Evolutionary conservation across 257 asterid genomes (phyloP), one percentile per base, ranked within the genome.

Genomic region (Ocimum tenuiflorum): DNA sequence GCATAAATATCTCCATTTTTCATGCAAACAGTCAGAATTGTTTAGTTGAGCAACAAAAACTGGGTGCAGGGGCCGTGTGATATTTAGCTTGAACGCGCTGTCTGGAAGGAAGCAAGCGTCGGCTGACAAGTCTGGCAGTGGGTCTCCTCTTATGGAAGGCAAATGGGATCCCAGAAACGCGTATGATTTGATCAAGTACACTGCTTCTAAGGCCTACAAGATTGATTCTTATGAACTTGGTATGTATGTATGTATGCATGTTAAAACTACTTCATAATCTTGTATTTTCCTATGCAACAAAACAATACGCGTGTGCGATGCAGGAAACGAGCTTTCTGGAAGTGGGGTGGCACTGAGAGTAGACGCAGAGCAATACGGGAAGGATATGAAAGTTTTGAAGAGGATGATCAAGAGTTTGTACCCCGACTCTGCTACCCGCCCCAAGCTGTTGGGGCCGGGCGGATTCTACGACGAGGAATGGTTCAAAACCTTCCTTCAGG

Each of bases 191-290:
- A 91, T 91, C 83, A 56, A 55, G n/a, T 84, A 88, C 82, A 82
- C 91, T 1, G 73, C 75, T 47, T 36, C 54, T 0, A 82, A 81
- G 71, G 96, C 95, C 73, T 88, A 82, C 88, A 84, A 75, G 78
- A 88, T 88, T 45, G 86, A 91, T 56, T 91, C 96, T 14, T 91
- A 79, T 67, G 97, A 91, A 78, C 79, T 91, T 8, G 97, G 96
- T 85, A 75, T n/a, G n/a, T n/a, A n/a, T n/a, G n/a, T n/a, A n/a
- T n/a, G n/a, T n/a, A n/a, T n/a, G n/a, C n/a, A n/a, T n/a, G n/a
- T n/a, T n/a, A n/a, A n/a, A n/a, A n/a, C n/a, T n/a, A n/a, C n/a
- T n/a, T n/a, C n/a, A n/a, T n/a, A n/a, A n/a, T n/a, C n/a, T n/a
- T n/a, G n/a, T n/a, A n/a, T n/a, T n/a, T n/a, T n/a, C n/a, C n/a